Percentiles rank a stretch among this genome's conserved stretches.
Evolutionary conservation across 768 basidiomycete genomes (phyloP).

Genomic region (Mycena galericulata): DNA sequence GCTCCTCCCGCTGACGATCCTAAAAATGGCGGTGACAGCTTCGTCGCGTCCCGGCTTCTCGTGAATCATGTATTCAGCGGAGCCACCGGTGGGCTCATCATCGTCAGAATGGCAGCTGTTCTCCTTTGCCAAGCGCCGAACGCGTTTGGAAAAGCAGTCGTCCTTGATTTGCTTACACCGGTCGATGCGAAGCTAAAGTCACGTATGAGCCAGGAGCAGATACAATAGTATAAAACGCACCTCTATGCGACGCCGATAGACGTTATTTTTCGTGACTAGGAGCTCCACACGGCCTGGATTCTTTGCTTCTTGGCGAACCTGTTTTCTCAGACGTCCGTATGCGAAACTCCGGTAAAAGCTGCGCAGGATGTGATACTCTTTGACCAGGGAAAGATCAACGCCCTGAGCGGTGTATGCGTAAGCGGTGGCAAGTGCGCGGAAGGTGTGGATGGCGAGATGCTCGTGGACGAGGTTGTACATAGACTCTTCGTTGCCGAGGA

Average conservation of each 20-base stretch:
- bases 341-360: neutral
- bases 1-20: neutral
- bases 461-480: constrained; percentile 3
- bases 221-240: neutral
- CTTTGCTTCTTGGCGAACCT: neutral
- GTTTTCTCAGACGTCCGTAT: neutral
- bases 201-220: neutral
- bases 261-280: neutral
- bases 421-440: neutral
- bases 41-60: neutral
- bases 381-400: neutral
- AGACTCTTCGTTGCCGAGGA: constrained; percentile 3
- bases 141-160: neutral
- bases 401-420: neutral
- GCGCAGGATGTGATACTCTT: neutral
- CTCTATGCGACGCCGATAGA: neutral
- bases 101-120: constrained; percentile 12
- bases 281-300: neutral
- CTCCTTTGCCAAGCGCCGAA: neutral
- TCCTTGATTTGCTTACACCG: neutral
- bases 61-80: neutral
- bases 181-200: neutral
- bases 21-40: neutral
- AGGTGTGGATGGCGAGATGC: constrained; percentile 1
- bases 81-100: neutral